phyloP scores from a whole-genome alignment of 2,329 filamentous ascomycete species.

The Ophiostoma pallidulum region DNA sequence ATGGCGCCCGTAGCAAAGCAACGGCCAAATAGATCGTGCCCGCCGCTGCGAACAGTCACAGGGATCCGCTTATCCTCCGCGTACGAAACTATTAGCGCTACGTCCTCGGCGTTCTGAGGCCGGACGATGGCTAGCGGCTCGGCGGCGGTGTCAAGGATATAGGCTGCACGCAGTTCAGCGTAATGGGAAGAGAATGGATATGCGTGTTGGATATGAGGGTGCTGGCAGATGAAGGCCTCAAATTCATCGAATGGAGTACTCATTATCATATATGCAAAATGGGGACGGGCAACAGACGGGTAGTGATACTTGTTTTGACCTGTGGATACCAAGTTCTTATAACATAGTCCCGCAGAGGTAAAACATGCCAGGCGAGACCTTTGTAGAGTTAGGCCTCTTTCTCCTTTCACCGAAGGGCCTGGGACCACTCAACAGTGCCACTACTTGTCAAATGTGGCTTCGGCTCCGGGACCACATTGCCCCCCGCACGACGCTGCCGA shows the following conservation, averaged over 20 bases:
- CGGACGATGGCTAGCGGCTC: not conserved
- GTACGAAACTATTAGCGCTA: not conserved
- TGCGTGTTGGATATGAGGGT: not conserved
- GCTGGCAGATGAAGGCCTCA: not conserved
- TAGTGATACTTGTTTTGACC: too few species aligned
- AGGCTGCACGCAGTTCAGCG: not conserved
- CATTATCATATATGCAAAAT: too few species aligned
- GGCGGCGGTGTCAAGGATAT: not conserved
- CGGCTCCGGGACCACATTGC: too few species aligned
- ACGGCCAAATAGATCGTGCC: not conserved
- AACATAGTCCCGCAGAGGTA: too few species aligned
- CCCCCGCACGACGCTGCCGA: too few species aligned
- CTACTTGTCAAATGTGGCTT: too few species aligned
- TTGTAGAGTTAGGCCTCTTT: too few species aligned
- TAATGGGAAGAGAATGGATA: not conserved
- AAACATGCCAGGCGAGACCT: too few species aligned
- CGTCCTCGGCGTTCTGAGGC: not conserved
- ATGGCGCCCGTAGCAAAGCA: not conserved
- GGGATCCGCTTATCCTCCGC: not conserved
- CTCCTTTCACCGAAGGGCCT: too few species aligned
- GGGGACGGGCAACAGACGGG: too few species aligned
- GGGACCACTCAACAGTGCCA: too few species aligned
- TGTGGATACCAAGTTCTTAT: too few species aligned
- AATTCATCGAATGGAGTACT: not conserved
- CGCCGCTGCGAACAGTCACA: not conserved